These are phyloP conservation scores for Leishmania arabica DNA, from an alignment of 208 protist species.

Conservation along the genomic window DNA sequence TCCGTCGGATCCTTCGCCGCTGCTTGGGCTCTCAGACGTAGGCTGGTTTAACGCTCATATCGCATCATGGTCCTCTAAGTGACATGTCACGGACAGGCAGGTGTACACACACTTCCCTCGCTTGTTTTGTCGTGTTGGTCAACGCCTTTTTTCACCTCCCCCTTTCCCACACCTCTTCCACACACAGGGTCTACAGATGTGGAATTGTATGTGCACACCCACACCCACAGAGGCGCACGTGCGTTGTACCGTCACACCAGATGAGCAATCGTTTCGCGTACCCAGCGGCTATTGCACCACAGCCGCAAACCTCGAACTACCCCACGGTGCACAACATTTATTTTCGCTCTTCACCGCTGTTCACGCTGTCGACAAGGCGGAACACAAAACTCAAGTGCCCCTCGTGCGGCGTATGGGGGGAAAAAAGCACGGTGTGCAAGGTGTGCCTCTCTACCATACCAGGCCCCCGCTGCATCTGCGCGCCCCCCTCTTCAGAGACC, in stretches of 20 bases:
- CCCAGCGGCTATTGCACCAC: constrained; percentile 13
- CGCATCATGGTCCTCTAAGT: neutral
- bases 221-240: neutral
- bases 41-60: neutral
- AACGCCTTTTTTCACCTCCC: too few relatives aligned
- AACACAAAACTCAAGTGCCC: constrained; percentile 34
- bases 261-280: neutral
- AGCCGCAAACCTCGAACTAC: constrained; percentile 30
- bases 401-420: constrained; percentile 28
- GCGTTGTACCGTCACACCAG: neutral
- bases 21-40: neutral
- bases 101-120: neutral
- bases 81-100: neutral
- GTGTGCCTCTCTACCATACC: constrained; percentile 24
- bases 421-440: constrained; percentile 19
- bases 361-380: neutral
- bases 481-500: neutral
- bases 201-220: neutral
- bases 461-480: constrained; percentile 14
- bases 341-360: constrained; percentile 11
- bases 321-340: constrained; percentile 25
- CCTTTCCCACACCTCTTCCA: neutral
- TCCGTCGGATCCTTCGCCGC: neutral
- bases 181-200: neutral
- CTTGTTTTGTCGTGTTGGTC: neutral